These are phyloP conservation scores for Penicillium diatomitis DNA, from an alignment of 495 filamentous ascomycete species.

Conservation along the genomic window DNA sequence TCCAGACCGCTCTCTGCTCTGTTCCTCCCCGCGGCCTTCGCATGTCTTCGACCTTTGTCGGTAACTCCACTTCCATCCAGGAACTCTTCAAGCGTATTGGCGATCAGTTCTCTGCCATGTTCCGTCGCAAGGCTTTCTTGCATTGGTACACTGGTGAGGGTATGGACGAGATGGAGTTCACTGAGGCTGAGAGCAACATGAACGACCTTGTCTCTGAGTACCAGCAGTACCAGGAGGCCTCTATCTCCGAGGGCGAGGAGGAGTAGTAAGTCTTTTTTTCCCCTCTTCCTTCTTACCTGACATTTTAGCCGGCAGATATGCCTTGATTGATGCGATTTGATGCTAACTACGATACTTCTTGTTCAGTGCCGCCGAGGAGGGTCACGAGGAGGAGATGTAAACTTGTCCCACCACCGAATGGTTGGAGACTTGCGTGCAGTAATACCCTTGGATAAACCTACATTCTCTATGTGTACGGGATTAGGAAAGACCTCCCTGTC, in stretches of 20 bases:
- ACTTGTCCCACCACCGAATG: conserved; percentile 10
- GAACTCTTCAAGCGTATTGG: conserved; percentile 99
- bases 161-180: conserved; percentile 99
- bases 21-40: conserved; percentile 96
- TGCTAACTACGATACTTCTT: neutral
- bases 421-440: conserved; percentile 31
- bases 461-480: conserved; percentile 25
- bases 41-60: conserved; percentile 99
- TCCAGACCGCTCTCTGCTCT: conserved; percentile 98
- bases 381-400: conserved; percentile 36
- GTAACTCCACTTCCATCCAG: conserved; percentile 99
- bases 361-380: conserved; percentile 28
- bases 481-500: conserved; percentile 7
- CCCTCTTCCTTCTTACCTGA: neutral
- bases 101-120: conserved; percentile 99
- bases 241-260: conserved; percentile 67
- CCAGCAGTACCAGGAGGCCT: conserved; percentile 99
- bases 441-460: conserved; percentile 38
- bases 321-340: too few relatives aligned
- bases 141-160: conserved; percentile 99
- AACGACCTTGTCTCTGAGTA: conserved; percentile 99
- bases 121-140: conserved; percentile 99
- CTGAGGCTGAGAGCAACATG: conserved; percentile 99
- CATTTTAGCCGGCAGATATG: too few relatives aligned
- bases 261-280: conserved; percentile 36